Evolutionary conservation across 2,329 filamentous ascomycete species (phyloP).

Genomic region (Thermochaetoides dissita): DNA sequence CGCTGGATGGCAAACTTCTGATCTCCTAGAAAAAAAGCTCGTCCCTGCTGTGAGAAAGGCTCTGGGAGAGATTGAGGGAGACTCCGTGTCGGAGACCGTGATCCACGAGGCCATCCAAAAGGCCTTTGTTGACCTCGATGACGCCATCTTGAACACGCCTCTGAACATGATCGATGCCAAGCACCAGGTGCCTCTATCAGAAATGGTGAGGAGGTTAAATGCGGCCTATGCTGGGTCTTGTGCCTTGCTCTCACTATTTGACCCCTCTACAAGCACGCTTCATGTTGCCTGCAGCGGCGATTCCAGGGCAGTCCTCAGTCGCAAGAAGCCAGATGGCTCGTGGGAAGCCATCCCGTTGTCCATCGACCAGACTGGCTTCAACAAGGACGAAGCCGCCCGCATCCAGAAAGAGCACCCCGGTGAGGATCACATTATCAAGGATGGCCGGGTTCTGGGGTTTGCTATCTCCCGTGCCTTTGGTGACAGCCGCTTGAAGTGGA

Average conservation of each 20-base stretch:
- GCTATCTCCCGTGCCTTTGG: slow-evolving; percentile 93
- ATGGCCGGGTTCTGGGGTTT: slow-evolving; percentile 80
- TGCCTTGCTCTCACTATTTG: slow-evolving; percentile 90
- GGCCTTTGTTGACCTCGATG: slow-evolving; percentile 74
- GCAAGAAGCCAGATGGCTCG: slow-evolving; percentile 63
- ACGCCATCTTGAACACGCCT: slow-evolving; percentile 91
- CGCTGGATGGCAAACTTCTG: slow-evolving; percentile 94
- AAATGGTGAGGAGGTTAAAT: slow-evolving; percentile 51
- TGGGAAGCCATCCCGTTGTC: slow-evolving; percentile 87
- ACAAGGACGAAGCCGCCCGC: slow-evolving; percentile 68
- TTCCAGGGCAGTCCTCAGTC: slow-evolving; percentile 84
- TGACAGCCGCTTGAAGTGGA: slow-evolving; percentile 96
- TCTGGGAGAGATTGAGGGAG: slow-evolving; percentile 81
- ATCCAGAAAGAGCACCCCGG: slow-evolving; percentile 77
- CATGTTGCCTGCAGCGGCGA: slow-evolving; percentile 94
- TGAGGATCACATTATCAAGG: slow-evolving; percentile 73
- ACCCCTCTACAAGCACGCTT: slow-evolving; percentile 70
- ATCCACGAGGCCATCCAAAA: slow-evolving; percentile 87
- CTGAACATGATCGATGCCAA: slow-evolving; percentile 80
- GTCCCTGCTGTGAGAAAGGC: slow-evolving; percentile 89
- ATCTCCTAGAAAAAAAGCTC: slow-evolving; percentile 80
- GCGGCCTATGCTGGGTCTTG: slow-evolving; percentile 95
- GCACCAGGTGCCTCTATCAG: slow-evolving; percentile 80
- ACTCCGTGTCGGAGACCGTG: slow-evolving; percentile 57
- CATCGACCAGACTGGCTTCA: slow-evolving; percentile 85